phyloP scores from a whole-genome alignment of 768 basidiomycete species.

The Mycena polygramma region DNA sequence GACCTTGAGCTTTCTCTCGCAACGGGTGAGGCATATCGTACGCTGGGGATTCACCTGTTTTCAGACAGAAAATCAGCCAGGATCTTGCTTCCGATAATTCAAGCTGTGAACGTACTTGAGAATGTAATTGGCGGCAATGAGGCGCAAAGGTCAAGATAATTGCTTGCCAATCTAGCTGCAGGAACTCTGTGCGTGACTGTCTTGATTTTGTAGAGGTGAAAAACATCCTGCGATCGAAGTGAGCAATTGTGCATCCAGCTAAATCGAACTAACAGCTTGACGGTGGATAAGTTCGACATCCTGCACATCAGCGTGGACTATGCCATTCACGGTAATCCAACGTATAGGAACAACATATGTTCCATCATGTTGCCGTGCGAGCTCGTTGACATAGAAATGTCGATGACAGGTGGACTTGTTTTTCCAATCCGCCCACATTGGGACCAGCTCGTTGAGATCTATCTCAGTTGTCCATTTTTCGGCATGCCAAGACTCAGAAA shows the following conservation, averaged over 20 bases:
- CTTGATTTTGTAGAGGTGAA: too few relatives aligned
- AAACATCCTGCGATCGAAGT: too few relatives aligned
- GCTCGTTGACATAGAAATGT: constrained; percentile 29
- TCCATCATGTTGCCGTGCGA: constrained; percentile 14
- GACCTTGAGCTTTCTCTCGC: constrained; percentile 1
- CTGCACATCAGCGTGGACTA: not conserved
- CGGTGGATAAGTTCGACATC: not conserved
- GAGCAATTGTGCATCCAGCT: too few relatives aligned
- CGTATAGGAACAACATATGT: constrained; percentile 42
- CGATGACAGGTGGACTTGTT: not conserved
- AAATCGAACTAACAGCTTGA: too few relatives aligned
- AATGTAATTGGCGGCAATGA: too few relatives aligned
- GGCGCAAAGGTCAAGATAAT: too few relatives aligned
- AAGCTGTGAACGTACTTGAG: too few relatives aligned
- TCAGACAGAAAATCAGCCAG: too few relatives aligned
- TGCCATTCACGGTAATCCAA: constrained; percentile 11
- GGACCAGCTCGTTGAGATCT: constrained; percentile 25
- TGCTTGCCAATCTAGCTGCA: too few relatives aligned
- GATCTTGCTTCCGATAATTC: constrained; percentile 36
- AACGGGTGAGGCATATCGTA: constrained; percentile 39
- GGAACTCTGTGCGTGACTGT: too few relatives aligned
- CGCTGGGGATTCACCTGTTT: too few relatives aligned
- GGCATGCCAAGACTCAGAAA: constrained; percentile 21
- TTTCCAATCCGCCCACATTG: constrained; percentile 35
- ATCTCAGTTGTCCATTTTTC: constrained; percentile 28